Evolutionary conservation across 1,284 basidiomycete genomes (phyloP).

Genomic region (Microbotryomycetes sp.): DNA sequence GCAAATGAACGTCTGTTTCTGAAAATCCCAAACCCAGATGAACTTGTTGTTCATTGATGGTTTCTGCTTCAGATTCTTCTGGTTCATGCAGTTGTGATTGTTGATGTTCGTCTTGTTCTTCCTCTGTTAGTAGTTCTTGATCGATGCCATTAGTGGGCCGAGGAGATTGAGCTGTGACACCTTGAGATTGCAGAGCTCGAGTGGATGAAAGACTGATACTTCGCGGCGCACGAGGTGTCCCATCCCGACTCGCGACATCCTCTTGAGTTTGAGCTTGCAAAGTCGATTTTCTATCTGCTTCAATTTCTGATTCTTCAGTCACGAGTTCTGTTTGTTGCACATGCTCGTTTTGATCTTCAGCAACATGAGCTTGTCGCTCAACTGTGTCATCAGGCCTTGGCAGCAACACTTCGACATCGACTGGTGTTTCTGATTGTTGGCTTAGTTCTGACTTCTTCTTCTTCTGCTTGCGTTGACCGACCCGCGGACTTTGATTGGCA

Average conservation of each 20-base stretch:
- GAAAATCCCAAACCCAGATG: too few relatives aligned
- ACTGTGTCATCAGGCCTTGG: background rate
- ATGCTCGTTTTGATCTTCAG: background rate
- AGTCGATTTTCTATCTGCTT: background rate
- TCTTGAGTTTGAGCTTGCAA: background rate
- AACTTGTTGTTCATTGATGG: background rate
- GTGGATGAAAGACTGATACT: background rate
- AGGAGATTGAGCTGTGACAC: background rate
- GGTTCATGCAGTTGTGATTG: too few relatives aligned
- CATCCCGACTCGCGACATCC: background rate
- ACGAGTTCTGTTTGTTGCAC: background rate
- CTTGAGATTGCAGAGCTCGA: background rate
- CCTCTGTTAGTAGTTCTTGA: background rate
- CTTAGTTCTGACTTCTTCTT: background rate
- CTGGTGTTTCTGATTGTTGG: background rate
- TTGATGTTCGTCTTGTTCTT: too few relatives aligned
- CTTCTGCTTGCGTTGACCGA: background rate
- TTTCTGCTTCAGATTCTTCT: too few relatives aligned
- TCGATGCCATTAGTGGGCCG: background rate
- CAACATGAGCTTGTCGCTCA: background rate
- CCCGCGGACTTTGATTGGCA: background rate
- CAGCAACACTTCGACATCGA: background rate
- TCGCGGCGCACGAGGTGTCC: background rate
- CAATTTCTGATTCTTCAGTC: background rate
- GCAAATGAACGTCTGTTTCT: background rate